phyloP scores from a whole-genome alignment of 306 rosid species.

The Vachellia collinsii region DNA sequence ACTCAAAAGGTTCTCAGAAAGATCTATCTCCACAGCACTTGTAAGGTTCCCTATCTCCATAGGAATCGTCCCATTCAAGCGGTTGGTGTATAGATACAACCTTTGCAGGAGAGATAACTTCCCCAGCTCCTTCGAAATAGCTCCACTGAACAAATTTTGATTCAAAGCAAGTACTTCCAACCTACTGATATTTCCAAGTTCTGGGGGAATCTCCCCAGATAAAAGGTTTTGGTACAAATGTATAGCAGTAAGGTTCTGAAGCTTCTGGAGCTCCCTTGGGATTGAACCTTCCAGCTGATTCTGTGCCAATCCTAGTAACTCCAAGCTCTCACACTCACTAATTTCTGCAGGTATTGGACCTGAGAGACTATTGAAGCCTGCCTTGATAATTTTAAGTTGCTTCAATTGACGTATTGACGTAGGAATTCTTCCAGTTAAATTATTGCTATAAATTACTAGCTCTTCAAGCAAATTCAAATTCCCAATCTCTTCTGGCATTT shows the following conservation, averaged over 20 bases:
- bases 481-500: conserved; percentile 59
- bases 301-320: conserved; percentile 70
- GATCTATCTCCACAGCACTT: conserved; percentile 65
- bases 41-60: conserved; percentile 67
- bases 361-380: conserved; percentile 62
- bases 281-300: conserved; percentile 67
- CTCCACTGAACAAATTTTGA: conserved; percentile 55
- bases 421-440: conserved; percentile 70
- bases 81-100: conserved; percentile 73
- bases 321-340: conserved; percentile 64
- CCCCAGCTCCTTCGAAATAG: conserved; percentile 60
- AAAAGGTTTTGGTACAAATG: conserved; percentile 69
- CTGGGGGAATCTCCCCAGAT: conserved; percentile 69
- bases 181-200: conserved; percentile 65
- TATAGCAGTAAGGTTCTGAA: conserved; percentile 63
- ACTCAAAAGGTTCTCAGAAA: conserved; percentile 65
- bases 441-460: conserved; percentile 70
- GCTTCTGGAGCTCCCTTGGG: conserved; percentile 64
- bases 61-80: conserved; percentile 72
- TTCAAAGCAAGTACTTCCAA: conserved; percentile 74
- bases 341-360: conserved; percentile 62
- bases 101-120: conserved; percentile 49
- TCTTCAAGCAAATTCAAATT: conserved; percentile 61
- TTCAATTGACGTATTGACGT: conserved; percentile 56
- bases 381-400: conserved; percentile 61